Percentiles rank a stretch among this genome's conserved stretches.
Evolutionary conservation across 176 grass and related monocot genomes (phyloP).

Genomic region (Thinopyrum elongatum): DNA sequence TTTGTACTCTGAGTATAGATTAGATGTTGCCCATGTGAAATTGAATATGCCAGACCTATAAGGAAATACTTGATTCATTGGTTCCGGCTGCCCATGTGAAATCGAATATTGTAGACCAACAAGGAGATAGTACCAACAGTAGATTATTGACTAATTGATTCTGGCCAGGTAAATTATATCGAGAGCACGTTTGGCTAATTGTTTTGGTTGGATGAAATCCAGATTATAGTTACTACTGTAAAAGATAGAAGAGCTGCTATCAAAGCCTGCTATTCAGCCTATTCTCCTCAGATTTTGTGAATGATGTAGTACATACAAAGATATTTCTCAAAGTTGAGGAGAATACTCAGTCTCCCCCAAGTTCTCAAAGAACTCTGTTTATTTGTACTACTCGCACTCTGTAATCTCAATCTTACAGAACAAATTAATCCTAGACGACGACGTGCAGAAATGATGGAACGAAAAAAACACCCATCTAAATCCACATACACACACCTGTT

Average conservation of each 20-base stretch:
- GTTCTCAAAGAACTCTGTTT: too few relatives aligned
- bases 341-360: slow-evolving; percentile 10
- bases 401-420: background rate
- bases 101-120: slow-evolving; percentile 67
- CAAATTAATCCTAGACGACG: background rate
- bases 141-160: slow-evolving; percentile 52
- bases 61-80: too few relatives aligned
- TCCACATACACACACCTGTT: background rate
- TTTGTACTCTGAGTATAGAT: too few relatives aligned
- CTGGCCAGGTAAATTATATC: slow-evolving; percentile 19
- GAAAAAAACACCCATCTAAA: slow-evolving; percentile 17
- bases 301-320: slow-evolving; percentile 18
- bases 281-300: slow-evolving; percentile 8
- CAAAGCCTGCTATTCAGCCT: background rate
- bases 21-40: too few relatives aligned
- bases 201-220: slow-evolving; percentile 24
- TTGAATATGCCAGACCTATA: too few relatives aligned
- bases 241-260: slow-evolving; percentile 2
- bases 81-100: slow-evolving; percentile 37
- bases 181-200: background rate
- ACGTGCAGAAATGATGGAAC: slow-evolving; percentile 1
- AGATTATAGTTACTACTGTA: slow-evolving; percentile 14
- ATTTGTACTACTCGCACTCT: background rate
- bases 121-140: slow-evolving; percentile 22
- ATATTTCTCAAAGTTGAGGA: slow-evolving; percentile 22